Evolutionary conservation across 441 rosid species (phyloP).

Genomic region (Hura crepitans): DNA sequence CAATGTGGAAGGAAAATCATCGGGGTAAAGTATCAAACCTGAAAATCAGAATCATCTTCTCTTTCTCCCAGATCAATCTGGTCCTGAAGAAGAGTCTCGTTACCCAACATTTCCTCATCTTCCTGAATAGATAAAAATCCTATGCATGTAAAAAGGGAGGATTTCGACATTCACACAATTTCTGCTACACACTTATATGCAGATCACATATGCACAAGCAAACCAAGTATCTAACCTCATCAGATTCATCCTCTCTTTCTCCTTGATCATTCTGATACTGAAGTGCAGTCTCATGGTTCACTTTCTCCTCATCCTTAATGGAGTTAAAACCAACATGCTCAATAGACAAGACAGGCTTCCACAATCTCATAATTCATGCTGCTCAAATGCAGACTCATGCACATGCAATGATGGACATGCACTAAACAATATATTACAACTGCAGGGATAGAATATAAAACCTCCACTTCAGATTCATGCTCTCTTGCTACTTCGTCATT

Average conservation of each 20-base stretch:
- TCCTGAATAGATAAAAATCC: constrained; percentile 6
- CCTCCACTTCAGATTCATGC: constrained; percentile 33
- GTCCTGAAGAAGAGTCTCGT: constrained; percentile 6
- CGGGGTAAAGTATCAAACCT: constrained; percentile 26
- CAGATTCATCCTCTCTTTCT: constrained; percentile 13
- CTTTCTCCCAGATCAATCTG: constrained; percentile 21
- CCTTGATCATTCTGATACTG: constrained; percentile 19
- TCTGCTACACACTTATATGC: neutral
- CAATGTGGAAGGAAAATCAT: neutral
- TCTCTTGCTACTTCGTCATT: constrained; percentile 17
- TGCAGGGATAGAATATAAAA: constrained; percentile 15
- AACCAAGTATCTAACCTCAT: constrained; percentile 9
- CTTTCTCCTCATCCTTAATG: constrained; percentile 19
- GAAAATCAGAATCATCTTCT: constrained; percentile 30
- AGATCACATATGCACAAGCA: neutral
- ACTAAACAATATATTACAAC: neutral
- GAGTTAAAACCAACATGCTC: constrained; percentile 16
- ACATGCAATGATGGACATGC: neutral
- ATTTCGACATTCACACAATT: neutral
- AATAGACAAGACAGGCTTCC: neutral
- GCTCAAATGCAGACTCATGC: neutral
- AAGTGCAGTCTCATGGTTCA: neutral
- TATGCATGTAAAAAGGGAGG: neutral
- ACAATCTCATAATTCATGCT: constrained; percentile 3
- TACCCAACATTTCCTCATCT: constrained; percentile 3